Evolutionary conservation across 2,329 filamentous ascomycete species (phyloP), one percentile per base, ranked within the genome.

Genomic region (Ampelomyces quisqualis): DNA sequence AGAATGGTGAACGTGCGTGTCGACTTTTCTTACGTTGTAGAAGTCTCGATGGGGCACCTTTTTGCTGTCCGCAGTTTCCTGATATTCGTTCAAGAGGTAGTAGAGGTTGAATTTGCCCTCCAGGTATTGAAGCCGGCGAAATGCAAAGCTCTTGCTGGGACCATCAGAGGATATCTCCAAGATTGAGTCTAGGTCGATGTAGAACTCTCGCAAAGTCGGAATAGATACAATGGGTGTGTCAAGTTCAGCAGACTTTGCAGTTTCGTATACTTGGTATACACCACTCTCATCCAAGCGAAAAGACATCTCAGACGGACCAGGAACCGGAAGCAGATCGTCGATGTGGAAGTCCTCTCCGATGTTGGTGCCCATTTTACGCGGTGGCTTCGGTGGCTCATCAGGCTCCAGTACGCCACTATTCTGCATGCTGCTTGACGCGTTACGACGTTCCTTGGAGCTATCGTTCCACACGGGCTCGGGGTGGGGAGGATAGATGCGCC

Each of bases 91-190:
- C 43, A 97, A 74, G 20, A 98, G 79, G 15, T 84, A 81, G 64
- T 98, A 96, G 15, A 98, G 78, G 64, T 96, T 95, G 72, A 95
- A 98, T 65, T 96, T 96, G 45, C 90, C 91, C 72, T 98, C 93
- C 7, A 98, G 75, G 65, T 97, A 98, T 58, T 95, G 91, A 33
- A 98, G 77, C 8, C 94, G 84, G 39, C 91, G 85, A 68, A 95
- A 98, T 1, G 93, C 91, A 69, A 97, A 97, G 61, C 90, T 96
- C 72, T 98, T 98, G 69, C 85, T 91, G 0, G 93, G 93, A 0
- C 93, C 93, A 62, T 98, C 91, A 0, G 90, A 95, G 0, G 90
- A 95, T n/a, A 94, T 82, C 43, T 85, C 83, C 37, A 95, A 76
- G 43, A 97, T 85, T 15, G 83, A 77, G 62, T 98, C 93, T 18